Conservation (phyloP, 208 protist species). For the Dictyostelium gargantuum region DNA sequence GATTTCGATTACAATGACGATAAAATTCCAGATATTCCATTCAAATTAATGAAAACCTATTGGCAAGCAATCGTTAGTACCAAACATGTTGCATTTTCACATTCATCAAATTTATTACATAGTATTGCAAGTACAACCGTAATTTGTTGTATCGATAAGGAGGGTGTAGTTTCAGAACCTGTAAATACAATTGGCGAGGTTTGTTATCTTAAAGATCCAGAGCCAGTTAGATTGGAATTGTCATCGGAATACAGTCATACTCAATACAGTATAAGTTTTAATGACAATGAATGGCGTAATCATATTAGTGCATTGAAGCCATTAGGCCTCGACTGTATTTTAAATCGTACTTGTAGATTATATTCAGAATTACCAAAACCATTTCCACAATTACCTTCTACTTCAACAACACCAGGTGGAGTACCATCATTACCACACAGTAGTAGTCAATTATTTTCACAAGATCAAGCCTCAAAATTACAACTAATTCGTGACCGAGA, state of each 20-base stretch:
- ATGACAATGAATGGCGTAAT: slow-evolving; percentile 28
- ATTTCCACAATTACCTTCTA: background rate
- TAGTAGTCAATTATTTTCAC: background rate
- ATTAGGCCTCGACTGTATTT: slow-evolving; percentile 48
- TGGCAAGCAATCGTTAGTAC: slow-evolving; percentile 31
- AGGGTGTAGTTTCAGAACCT: slow-evolving; percentile 61
- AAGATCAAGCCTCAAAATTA: slow-evolving; percentile 50
- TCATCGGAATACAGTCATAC: slow-evolving; percentile 37
- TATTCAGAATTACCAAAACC: background rate
- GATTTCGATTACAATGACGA: slow-evolving; percentile 20
- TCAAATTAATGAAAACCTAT: slow-evolving; percentile 31
- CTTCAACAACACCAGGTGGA: background rate
- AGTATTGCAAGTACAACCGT: slow-evolving; percentile 28
- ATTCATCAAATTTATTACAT: slow-evolving; percentile 42
- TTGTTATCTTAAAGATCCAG: background rate
- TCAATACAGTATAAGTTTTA: slow-evolving; percentile 49
- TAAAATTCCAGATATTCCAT: slow-evolving; percentile 16
- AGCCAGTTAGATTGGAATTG: slow-evolving; percentile 15
- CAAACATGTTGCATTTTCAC: slow-evolving; percentile 55
- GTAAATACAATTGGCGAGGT: slow-evolving; percentile 31
- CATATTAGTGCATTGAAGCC: slow-evolving; percentile 59
- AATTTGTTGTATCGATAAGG: slow-evolving; percentile 60
- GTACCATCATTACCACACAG: background rate
- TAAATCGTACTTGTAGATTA: slow-evolving; percentile 51
- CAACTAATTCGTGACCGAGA: slow-evolving; percentile 57